Base-by-base conservation (phyloP, 148 eudicot species). In the Selenicereus undatus region DNA sequence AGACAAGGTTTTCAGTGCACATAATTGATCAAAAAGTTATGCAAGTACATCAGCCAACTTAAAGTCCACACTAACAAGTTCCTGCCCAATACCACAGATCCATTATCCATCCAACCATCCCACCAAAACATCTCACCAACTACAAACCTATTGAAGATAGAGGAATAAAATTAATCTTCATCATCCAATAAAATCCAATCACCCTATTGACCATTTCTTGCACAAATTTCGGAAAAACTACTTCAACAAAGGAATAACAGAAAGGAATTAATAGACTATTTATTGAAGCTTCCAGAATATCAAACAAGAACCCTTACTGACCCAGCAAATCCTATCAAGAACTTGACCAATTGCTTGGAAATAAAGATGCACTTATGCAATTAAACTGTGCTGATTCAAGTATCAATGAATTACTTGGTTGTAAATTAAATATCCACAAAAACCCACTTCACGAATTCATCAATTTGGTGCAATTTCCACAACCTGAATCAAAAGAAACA, bases 11-110 rank as follows among this genome's bases (percentile, higher is more conserved):
- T 66, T 66, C 22, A 66, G 71, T 66, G 71, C 71, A 66, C 18
- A 27, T 11, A 66, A 66, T 66, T 66, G 36, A 66, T 12, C 26
- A 62, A 66, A 26, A 27, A 66, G 71, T 27, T 21, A 24, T 64
- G 22, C 35, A 66, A 66, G 71, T 66, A 27, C 29, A 64, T 24
- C 27, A 64, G 7, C 26, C 68, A 64, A 64, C 68, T 64, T 64
- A 24, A n/a, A 64, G 27, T 64, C 68, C 68, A 64, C 68, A 29
- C 68, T 64, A 64, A n/a, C 27, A n/a, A 64, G 68, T 64, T 64
- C 21, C 71, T 66, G 27, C 2, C 26, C 32, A 66, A 14, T 14
- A 27, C 36, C 71, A 26, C 36, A 66, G 30, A 66, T 66, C 30
- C 32, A 26, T 66, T 18, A 66, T 66, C 30, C 32, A 26, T 66